Conservation (phyloP, 73 alveolate species). For the Stentor roeselii region DNA sequence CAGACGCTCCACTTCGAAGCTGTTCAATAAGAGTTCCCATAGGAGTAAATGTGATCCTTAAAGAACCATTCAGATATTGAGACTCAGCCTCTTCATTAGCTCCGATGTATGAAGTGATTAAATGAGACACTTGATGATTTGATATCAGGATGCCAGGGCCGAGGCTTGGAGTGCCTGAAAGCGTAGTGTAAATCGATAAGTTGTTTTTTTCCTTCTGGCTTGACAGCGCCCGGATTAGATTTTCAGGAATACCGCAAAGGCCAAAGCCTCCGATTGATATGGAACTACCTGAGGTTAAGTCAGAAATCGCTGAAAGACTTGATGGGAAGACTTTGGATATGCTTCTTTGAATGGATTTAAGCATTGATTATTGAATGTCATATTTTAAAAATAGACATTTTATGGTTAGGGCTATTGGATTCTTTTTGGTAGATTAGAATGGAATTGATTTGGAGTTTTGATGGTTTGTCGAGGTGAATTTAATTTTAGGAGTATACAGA, state of each 20-base stretch:
- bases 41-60: slow-evolving; percentile 69
- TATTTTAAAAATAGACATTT: too few relatives aligned
- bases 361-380: too few relatives aligned
- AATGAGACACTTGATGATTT: background rate
- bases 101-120: slow-evolving; percentile 28
- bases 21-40: slow-evolving; percentile 59
- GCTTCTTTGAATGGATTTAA: too few relatives aligned
- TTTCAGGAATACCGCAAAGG: slow-evolving; percentile 84
- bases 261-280: slow-evolving; percentile 83
- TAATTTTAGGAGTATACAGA: too few relatives aligned
- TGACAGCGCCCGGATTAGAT: slow-evolving; percentile 55
- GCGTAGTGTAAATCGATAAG: slow-evolving; percentile 65
- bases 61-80: slow-evolving; percentile 47
- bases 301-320: too few relatives aligned
- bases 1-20: background rate
- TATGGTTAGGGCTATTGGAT: too few relatives aligned
- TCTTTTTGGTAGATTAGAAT: too few relatives aligned
- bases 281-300: too few relatives aligned
- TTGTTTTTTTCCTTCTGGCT: slow-evolving; percentile 45
- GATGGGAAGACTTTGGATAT: too few relatives aligned
- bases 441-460: too few relatives aligned
- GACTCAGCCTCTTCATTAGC: slow-evolving; percentile 44
- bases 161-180: slow-evolving; percentile 48
- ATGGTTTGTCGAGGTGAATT: too few relatives aligned
- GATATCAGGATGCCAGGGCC: slow-evolving; percentile 33